Base-by-base conservation (phyloP, 495 filamentous ascomycete species). In the Daldinia concentrica region DNA sequence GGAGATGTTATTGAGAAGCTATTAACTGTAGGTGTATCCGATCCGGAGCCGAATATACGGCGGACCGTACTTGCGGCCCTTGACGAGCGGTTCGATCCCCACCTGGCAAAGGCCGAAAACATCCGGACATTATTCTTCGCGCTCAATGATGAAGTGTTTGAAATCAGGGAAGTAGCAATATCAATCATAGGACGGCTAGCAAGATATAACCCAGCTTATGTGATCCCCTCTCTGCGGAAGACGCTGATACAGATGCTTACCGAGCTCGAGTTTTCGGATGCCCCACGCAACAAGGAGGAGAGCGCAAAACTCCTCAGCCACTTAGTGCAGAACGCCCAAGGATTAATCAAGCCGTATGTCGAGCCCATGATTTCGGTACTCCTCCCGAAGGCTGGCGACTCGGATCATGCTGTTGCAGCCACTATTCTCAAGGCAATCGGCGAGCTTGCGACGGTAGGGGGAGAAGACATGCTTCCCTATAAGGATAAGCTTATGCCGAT, bases 1-100 rank as follows among this genome's bases (percentile, higher is more conserved):
- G 92, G 93, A 66, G 95, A 98, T 79, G 95, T 99, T 43, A 97
- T 99, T 72, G 93, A 97, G 78, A 97, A 93, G 76, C 86, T 99
- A 2, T 84, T 99, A 67, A 97, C 93, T 2, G 93, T 98, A 26
- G 95, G 94, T 56, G 91, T 98, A 30, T 94, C 94, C 7, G 95
- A 99, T 78, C 87, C 93, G 24, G 91, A 97, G 67, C 85, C 94
- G 12, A 90, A 91, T 64, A 99, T 99, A 65, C 89, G 95, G 27
- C 87, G 88, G 62, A 95, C 92, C 0, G 95, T 99, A 12, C 84
- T 98, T 14, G 87, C 89, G 71, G 94, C 95, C 9, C 83, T 99
- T 29, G 95, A 98, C 77, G 87, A 92, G 58, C 91, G 95, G 65
- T 99, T 99, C 76, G 96, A 99, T 75, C 91, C 92, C 45, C 95